Evolutionary conservation across 1,139 yeast species (phyloP), one percentile per base, ranked within the genome.

Genomic region (Yamadazyma oceani): DNA sequence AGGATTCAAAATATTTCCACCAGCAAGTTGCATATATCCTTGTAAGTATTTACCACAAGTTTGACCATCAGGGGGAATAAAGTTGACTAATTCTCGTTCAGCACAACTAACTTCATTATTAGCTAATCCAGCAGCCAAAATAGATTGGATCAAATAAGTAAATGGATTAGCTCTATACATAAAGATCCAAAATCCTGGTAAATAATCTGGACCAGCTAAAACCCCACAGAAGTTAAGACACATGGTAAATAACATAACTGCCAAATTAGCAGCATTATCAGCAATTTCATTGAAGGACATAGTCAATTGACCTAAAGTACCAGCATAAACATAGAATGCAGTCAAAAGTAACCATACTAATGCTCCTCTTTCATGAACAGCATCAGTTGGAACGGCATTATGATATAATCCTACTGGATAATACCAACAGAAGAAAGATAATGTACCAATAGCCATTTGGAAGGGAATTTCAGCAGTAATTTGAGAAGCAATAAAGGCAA

Each of bases 201-300:
- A 62, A 12, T 64, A 66, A n/a, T 63, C 56, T 19, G 82, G 78
- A 24, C 82, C 73, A 11, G 79, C 85, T 59, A 87, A 64, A 32
- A 85, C 94, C 75, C 95, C 96, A 66, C 92, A 82, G 78, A 87
- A 86, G 40, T 80, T 75, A 60, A 85, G 66, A 45, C 82, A 71
- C 73, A 85, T 63, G 29, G 50, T 43, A 61, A 82, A 85, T 52
- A 82, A 55, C 59, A 85, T 57, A 22, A 77, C 69, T 3, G 82
- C 79, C 43, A 82, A 52, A 53, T 84, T 82, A 43, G 87, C 90
- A 36, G 92, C 95, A 42, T 85, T 79, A 36, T 81, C 85, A 13
- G 80, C 82, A 36, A 78, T 57, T 39, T 82, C 84, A 39, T 71
- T 63, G 52, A 82, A 83, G 0, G 89, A 80, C 44, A 79, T 69